Conservation (phyloP, 2,329 filamentous ascomycete species). For the Alternaria metachromatica region DNA sequence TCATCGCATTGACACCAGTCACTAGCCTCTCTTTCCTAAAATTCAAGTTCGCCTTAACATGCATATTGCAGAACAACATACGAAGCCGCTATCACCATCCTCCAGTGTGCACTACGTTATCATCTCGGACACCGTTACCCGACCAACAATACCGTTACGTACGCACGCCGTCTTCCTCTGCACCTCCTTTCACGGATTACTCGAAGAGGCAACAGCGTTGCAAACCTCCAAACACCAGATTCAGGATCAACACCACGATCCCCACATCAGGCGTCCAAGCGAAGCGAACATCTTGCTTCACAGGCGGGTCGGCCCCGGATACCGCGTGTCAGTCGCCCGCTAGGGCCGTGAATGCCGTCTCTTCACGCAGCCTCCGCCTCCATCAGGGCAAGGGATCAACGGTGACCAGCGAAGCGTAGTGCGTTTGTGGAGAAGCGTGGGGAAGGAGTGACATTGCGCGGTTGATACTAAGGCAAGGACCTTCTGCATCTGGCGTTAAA, state of each 20-base stretch:
- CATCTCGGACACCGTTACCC: not conserved
- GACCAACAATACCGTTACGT: not conserved
- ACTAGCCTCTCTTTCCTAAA: not conserved
- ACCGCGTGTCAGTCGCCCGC: not conserved
- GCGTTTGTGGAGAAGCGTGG: conserved; percentile 14
- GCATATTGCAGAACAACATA: not conserved
- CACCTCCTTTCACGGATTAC: not conserved
- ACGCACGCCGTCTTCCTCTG: not conserved
- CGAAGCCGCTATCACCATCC: not conserved
- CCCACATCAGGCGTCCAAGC: not conserved
- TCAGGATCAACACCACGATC: not conserved
- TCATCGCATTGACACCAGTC: not conserved
- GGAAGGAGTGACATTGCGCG: conserved; percentile 7
- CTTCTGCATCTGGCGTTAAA: conserved; percentile 6
- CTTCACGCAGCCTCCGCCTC: not conserved
- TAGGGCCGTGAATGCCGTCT: not conserved
- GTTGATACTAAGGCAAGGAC: conserved; percentile 2
- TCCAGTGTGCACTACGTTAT: not conserved
- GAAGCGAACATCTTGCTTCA: conserved; percentile 5
- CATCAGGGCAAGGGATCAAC: conserved; percentile 8
- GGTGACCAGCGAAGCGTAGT: not conserved
- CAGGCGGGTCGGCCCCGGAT: not conserved
- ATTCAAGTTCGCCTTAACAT: not conserved
- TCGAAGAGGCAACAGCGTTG: not conserved
- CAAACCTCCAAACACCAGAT: not conserved